phyloP scores from a whole-genome alignment of 371 early-diverging fungal species.

The Haplosporangium sp. region DNA sequence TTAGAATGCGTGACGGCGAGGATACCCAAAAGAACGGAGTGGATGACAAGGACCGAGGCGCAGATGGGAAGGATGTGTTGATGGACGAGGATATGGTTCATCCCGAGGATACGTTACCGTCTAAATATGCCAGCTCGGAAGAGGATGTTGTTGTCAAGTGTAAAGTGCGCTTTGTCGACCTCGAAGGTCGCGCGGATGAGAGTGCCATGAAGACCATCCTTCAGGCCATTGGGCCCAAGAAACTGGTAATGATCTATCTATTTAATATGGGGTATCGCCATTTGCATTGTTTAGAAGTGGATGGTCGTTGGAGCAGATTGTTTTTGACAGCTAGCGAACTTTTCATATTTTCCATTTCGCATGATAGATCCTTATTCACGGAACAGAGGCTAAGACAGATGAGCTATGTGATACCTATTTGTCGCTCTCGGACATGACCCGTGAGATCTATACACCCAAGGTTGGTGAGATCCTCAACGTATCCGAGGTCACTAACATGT shows the following conservation, averaged over 20 bases:
- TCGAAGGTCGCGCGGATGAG: constrained; percentile 93
- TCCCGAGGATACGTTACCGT: constrained; percentile 69
- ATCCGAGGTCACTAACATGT: constrained; percentile 87
- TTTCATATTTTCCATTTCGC: background rate
- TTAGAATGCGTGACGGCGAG: constrained; percentile 24
- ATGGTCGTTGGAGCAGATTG: background rate
- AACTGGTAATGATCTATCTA: constrained; percentile 68
- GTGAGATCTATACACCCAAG: constrained; percentile 85
- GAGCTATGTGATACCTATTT: constrained; percentile 70
- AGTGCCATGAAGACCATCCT: constrained; percentile 88
- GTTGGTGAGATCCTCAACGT: constrained; percentile 88
- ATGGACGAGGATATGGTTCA: constrained; percentile 59
- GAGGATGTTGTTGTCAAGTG: constrained; percentile 75
- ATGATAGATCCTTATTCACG: constrained; percentile 84
- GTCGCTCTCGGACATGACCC: constrained; percentile 72
- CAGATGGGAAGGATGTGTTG: constrained; percentile 60
- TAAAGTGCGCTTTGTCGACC: constrained; percentile 83
- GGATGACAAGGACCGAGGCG: constrained; percentile 16
- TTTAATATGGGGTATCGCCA: background rate
- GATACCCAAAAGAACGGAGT: background rate
- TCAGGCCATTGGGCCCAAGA: constrained; percentile 84
- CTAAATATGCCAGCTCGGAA: constrained; percentile 75
- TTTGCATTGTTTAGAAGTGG: background rate
- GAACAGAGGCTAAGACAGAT: constrained; percentile 73
- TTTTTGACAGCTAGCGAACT: background rate